phyloP scores from a whole-genome alignment of 257 asterid genomes.

The Solanum habrochaites region DNA sequence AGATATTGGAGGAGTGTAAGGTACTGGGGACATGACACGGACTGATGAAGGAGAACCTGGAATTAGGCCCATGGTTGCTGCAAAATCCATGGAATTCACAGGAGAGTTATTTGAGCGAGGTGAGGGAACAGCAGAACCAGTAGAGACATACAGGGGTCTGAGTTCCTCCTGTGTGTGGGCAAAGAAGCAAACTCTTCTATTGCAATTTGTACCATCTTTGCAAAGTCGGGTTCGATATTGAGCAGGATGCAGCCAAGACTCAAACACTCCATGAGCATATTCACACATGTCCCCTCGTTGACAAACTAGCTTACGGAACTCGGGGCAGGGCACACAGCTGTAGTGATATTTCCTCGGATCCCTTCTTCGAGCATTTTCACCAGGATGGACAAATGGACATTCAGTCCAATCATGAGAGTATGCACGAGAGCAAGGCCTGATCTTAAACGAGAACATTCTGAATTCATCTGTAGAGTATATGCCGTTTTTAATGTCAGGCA shows the following conservation, averaged over 20 bases:
- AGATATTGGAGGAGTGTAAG: conserved; percentile 68
- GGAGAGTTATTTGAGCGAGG: conserved; percentile 37
- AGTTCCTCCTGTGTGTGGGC: conserved; percentile 76
- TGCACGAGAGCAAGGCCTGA: conserved; percentile 82
- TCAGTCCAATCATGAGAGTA: conserved; percentile 96
- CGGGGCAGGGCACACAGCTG: conserved; percentile 81
- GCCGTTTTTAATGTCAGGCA: conserved; percentile 83
- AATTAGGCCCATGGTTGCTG: conserved; percentile 47
- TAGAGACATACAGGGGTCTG: conserved; percentile 64
- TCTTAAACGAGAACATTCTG: conserved; percentile 73
- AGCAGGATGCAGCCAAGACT: conserved; percentile 92
- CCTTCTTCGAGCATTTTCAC: conserved; percentile 81
- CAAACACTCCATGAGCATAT: conserved; percentile 84
- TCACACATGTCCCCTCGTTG: conserved; percentile 80
- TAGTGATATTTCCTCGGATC: conserved; percentile 77
- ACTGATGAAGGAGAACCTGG: conserved; percentile 62
- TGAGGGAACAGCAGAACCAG: conserved; percentile 74
- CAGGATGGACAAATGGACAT: conserved; percentile 92
- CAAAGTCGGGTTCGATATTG: conserved; percentile 76
- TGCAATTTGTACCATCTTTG: conserved; percentile 68
- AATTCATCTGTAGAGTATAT: conserved; percentile 77
- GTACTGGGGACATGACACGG: conserved; percentile 36
- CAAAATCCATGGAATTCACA: conserved; percentile 46
- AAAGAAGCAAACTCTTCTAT: conserved; percentile 76
- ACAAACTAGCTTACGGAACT: conserved; percentile 78